phyloP scores from a whole-genome alignment of 805 yeast genomes.

The Cyberlindnera amylophila region DNA sequence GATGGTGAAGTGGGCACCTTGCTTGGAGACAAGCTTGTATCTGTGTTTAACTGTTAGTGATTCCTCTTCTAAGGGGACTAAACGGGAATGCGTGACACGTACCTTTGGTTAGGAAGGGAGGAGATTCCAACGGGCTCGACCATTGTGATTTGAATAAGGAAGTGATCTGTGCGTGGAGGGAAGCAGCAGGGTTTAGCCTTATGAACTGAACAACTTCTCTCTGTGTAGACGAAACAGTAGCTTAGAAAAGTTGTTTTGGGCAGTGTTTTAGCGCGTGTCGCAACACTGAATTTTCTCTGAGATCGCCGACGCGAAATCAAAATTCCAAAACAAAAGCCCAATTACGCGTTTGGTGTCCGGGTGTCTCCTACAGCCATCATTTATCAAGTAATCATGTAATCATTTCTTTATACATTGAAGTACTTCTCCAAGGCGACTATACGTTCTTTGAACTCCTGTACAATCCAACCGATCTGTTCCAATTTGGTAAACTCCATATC shows the following conservation, averaged over 20 bases:
- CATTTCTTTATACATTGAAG: slow-evolving; percentile 1
- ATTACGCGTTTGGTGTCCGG: slow-evolving; percentile 8
- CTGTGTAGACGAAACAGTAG: too few species aligned
- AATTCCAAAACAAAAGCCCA: slow-evolving; percentile 2
- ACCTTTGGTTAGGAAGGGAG: slow-evolving; percentile 30
- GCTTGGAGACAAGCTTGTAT: slow-evolving; percentile 69
- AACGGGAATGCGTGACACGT: slow-evolving; percentile 8
- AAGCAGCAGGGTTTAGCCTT: not conserved
- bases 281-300: slow-evolving; percentile 12
- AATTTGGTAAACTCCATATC: slow-evolving; percentile 48
- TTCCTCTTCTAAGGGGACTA: not conserved
- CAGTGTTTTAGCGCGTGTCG: slow-evolving; percentile 6
- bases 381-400: too few species aligned
- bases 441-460: slow-evolving; percentile 38
- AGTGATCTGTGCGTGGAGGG: slow-evolving; percentile 20
- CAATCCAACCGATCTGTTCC: slow-evolving; percentile 42
- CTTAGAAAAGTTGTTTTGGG: not conserved
- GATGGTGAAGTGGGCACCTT: slow-evolving; percentile 72
- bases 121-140: slow-evolving; percentile 29
- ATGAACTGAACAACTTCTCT: too few species aligned
- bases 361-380: not conserved
- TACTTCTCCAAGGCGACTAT: slow-evolving; percentile 32
- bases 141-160: slow-evolving; percentile 11
- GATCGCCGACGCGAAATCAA: slow-evolving; percentile 3
- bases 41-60: slow-evolving; percentile 31